phyloP scores from a whole-genome alignment of 2,329 filamentous ascomycete species.

The Cordyceps pruinosa region DNA sequence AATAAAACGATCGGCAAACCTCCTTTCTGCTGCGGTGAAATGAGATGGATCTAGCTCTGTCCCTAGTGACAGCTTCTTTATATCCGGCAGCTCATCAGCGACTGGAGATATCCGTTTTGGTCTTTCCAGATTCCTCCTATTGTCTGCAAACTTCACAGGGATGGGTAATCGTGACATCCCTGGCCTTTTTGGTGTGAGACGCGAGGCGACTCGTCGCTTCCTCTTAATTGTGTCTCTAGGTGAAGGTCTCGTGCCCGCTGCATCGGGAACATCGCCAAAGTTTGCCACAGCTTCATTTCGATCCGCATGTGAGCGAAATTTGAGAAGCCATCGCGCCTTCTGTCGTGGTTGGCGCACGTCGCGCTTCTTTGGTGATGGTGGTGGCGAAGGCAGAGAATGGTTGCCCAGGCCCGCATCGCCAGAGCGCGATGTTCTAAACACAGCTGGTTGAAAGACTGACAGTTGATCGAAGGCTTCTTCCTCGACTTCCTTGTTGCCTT shows the following conservation, averaged over 20 bases:
- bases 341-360: not conserved
- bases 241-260: not conserved
- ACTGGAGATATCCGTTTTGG: not conserved
- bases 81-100: not conserved
- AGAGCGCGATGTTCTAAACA: not conserved
- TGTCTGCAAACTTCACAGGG: slow-evolving; percentile 6
- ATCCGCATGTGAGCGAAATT: not conserved
- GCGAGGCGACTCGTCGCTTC: not conserved
- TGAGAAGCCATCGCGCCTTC: slow-evolving; percentile 1
- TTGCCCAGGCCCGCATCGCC: not conserved
- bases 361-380: not conserved
- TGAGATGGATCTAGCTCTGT: not conserved
- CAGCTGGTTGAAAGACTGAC: not conserved
- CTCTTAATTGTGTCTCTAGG: slow-evolving; percentile 1
- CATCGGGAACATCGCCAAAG: not conserved
- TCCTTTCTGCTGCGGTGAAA: not conserved
- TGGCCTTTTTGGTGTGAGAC: not conserved
- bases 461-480: not conserved
- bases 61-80: not conserved
- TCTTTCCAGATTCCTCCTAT: not conserved
- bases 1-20: not conserved
- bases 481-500: not conserved
- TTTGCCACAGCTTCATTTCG: not conserved
- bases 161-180: not conserved
- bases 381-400: not conserved